Percentiles rank a stretch among this genome's conserved stretches.
phyloP scores from a whole-genome alignment of 176 grass and related monocot genomes.

The Saccharum spontaneum region DNA sequence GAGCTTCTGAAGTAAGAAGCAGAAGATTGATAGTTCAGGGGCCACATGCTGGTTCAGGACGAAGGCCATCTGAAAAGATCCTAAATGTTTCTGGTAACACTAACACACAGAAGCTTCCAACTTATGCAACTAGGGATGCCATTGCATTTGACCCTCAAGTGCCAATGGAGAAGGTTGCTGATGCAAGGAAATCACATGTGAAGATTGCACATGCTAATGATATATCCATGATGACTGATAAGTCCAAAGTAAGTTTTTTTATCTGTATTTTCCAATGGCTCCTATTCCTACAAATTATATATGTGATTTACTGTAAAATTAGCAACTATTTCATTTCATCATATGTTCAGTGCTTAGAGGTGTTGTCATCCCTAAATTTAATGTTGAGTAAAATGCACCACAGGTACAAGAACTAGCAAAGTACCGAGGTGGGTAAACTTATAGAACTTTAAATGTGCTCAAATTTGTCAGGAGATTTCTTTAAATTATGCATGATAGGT shows the following conservation, averaged over 20 bases:
- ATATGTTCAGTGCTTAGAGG: not conserved
- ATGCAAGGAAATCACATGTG: slow-evolving; percentile 41
- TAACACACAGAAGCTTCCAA: slow-evolving; percentile 47
- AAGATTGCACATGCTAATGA: slow-evolving; percentile 35
- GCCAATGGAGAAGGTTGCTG: slow-evolving; percentile 25
- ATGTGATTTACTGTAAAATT: not conserved
- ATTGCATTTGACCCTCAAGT: slow-evolving; percentile 28
- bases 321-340: not conserved
- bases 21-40: slow-evolving; percentile 46
- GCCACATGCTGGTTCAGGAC: slow-evolving; percentile 42
- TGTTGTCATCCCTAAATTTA: not conserved
- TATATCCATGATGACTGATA: slow-evolving; percentile 28
- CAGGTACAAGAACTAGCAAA: not conserved
- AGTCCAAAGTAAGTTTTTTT: slow-evolving; percentile 57
- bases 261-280: not conserved
- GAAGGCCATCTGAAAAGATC: slow-evolving; percentile 58
- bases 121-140: slow-evolving; percentile 36
- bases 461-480: not conserved
- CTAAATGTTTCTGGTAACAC: slow-evolving; percentile 64
- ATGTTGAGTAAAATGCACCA: not conserved
- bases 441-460: not conserved
- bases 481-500: not conserved
- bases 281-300: not conserved
- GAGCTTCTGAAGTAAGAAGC: slow-evolving; percentile 53
- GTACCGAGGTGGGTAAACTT: not conserved